Conservation (phyloP, 2,329 filamentous ascomycete species). For the Shiraia sp. region DNA sequence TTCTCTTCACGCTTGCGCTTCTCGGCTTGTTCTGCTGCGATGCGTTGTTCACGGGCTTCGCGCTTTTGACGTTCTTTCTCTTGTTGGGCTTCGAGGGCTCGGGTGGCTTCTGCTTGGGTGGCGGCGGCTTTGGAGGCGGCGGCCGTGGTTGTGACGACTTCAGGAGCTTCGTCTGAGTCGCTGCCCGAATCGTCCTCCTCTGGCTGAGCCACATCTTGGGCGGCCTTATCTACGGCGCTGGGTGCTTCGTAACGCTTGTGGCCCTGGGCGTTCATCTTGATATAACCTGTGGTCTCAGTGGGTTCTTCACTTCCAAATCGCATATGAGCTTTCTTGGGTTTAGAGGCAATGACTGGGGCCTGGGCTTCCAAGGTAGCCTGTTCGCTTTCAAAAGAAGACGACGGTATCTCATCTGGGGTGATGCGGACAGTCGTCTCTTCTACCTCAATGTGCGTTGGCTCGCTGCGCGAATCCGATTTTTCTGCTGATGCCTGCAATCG, state of each 20-base stretch:
- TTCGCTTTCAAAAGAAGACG: conserved; percentile 34
- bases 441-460: conserved; percentile 11
- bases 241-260: conserved; percentile 15
- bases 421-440: conserved; percentile 4
- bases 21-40: conserved; percentile 37
- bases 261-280: conserved; percentile 13
- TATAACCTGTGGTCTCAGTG: conserved; percentile 4
- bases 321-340: conserved; percentile 27
- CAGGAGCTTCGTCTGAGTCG: conserved; percentile 46
- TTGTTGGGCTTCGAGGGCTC: conserved; percentile 34
- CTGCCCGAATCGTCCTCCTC: conserved; percentile 22
- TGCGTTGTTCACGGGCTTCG: conserved; percentile 33
- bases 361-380: conserved; percentile 20
- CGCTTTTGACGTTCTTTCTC: conserved; percentile 35
- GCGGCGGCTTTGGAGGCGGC: conserved; percentile 34
- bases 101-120: conserved; percentile 32
- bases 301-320: conserved; percentile 45
- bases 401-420: conserved; percentile 26
- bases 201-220: too few relatives aligned
- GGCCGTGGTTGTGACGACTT: conserved; percentile 38
- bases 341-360: conserved; percentile 9
- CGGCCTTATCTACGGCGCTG: neutral
- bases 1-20: conserved; percentile 36
- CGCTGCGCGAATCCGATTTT: conserved; percentile 19
- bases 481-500: conserved; percentile 20